Conservation (phyloP, 306 rosid species). For the Erythrophleum fordii region DNA sequence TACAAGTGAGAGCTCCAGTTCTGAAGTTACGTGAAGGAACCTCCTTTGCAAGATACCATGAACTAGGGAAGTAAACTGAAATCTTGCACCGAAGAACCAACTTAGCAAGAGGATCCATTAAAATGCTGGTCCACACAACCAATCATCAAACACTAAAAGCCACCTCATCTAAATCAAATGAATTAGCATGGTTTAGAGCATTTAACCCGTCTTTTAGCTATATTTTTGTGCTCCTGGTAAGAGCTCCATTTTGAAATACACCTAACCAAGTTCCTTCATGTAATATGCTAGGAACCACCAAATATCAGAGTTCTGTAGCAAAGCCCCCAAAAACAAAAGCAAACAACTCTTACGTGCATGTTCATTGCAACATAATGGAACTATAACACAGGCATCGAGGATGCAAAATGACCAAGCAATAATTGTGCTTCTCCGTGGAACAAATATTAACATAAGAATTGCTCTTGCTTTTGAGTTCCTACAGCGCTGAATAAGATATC, state of each 20-base stretch:
- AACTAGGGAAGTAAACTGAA: slow-evolving; percentile 46
- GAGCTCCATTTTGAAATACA: slow-evolving; percentile 55
- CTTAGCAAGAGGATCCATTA: slow-evolving; percentile 54
- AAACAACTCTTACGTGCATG: slow-evolving; percentile 65
- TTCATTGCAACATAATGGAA: slow-evolving; percentile 61
- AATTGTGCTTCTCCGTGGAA: slow-evolving; percentile 64
- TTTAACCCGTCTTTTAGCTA: slow-evolving; percentile 53
- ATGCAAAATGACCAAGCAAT: slow-evolving; percentile 47
- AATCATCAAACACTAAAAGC: slow-evolving; percentile 46
- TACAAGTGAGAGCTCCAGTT: slow-evolving; percentile 58
- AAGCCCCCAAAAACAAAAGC: slow-evolving; percentile 80
- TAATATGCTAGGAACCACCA: slow-evolving; percentile 52
- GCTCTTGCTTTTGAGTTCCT: slow-evolving; percentile 68
- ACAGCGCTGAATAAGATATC: slow-evolving; percentile 35
- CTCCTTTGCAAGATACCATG: slow-evolving; percentile 58
- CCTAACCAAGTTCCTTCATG: slow-evolving; percentile 52
- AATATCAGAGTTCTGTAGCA: slow-evolving; percentile 55
- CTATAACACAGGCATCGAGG: slow-evolving; percentile 53
- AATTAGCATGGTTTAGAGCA: slow-evolving; percentile 46
- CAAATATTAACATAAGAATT: slow-evolving; percentile 49
- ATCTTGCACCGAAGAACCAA: slow-evolving; percentile 51
- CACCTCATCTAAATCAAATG: slow-evolving; percentile 51
- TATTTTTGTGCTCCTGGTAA: slow-evolving; percentile 54
- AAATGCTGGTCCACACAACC: slow-evolving; percentile 46
- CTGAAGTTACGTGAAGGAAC: slow-evolving; percentile 40